Percentiles rank a stretch among this genome's conserved stretches.
Conservation (phyloP, 2,329 filamentous ascomycete genomes). For the Sphaerulina musiva region DNA sequence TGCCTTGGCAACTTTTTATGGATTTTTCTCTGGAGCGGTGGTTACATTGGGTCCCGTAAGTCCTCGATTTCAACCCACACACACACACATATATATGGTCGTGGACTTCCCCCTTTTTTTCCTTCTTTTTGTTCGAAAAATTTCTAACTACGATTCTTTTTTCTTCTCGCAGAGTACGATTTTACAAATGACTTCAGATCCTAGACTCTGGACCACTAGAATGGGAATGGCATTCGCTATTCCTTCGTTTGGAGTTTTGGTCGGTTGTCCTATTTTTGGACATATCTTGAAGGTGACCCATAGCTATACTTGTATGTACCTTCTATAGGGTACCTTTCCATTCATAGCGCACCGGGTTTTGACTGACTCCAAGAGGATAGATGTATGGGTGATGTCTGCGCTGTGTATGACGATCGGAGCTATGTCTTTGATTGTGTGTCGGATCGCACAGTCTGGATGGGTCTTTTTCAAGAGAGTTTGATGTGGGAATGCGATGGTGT, state of each 20-base stretch:
- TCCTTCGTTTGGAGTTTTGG: constrained; percentile 3
- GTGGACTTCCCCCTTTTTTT: too few relatives aligned
- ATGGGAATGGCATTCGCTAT: constrained; percentile 10
- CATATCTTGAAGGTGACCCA: constrained; percentile 1
- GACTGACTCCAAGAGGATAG: not conserved
- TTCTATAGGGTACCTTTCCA: not conserved
- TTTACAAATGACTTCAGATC: constrained; percentile 27
- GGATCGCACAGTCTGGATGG: not conserved
- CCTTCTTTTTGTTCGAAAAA: too few relatives aligned
- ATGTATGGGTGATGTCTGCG: not conserved
- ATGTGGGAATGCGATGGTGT: too few relatives aligned
- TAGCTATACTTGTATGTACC: not conserved
- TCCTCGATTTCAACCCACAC: too few relatives aligned
- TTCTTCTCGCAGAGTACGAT: constrained; percentile 18
- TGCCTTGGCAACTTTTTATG: not conserved
- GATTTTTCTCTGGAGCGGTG: not conserved
- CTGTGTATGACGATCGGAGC: not conserved
- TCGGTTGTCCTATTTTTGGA: constrained; percentile 5
- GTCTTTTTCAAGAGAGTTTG: not conserved
- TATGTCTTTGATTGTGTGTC: not conserved
- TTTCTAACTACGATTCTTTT: constrained; percentile 40
- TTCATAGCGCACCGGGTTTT: not conserved
- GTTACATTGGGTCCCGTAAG: not conserved
- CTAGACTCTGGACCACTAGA: constrained; percentile 18
- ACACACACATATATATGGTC: too few relatives aligned